phyloP scores from a whole-genome alignment of 257 asterid species.

The Mitragyna speciosa region DNA sequence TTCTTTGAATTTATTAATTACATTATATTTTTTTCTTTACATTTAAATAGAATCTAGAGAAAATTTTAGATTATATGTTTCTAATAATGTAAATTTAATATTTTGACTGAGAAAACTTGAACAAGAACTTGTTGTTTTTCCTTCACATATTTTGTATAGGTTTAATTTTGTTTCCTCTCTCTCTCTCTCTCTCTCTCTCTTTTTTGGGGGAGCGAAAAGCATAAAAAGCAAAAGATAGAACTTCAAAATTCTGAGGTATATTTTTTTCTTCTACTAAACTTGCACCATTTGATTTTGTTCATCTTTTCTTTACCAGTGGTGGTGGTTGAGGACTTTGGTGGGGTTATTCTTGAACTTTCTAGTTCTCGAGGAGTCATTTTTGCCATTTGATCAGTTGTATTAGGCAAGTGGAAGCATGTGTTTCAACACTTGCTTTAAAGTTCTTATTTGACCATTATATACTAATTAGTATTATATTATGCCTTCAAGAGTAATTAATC shows the following conservation, averaged over 20 bases:
- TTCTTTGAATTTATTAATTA: no score
- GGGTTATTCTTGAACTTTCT: background rate
- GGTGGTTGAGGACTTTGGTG: constrained; percentile 19
- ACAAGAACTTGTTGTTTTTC: no score
- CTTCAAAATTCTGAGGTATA: background rate
- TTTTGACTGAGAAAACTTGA: no score
- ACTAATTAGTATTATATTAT: background rate
- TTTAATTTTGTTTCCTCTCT: no score
- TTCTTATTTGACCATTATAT: constrained; percentile 3
- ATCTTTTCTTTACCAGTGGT: background rate
- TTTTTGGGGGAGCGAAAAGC: no score
- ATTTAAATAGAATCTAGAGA: no score
- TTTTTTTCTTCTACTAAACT: no score
- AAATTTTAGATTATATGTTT: no score
- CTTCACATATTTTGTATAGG: background rate
- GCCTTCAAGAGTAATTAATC: background rate
- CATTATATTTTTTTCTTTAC: no score
- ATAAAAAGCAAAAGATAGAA: no score
- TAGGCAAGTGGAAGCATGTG: background rate
- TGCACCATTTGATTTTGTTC: background rate
- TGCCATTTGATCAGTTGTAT: background rate
- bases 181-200: no score
- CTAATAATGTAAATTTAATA: no score
- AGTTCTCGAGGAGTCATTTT: background rate
- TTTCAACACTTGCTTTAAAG: background rate